phyloP scores from a whole-genome alignment of 108 stramenopile genomes.

The Discostella stelligeroides region DNA sequence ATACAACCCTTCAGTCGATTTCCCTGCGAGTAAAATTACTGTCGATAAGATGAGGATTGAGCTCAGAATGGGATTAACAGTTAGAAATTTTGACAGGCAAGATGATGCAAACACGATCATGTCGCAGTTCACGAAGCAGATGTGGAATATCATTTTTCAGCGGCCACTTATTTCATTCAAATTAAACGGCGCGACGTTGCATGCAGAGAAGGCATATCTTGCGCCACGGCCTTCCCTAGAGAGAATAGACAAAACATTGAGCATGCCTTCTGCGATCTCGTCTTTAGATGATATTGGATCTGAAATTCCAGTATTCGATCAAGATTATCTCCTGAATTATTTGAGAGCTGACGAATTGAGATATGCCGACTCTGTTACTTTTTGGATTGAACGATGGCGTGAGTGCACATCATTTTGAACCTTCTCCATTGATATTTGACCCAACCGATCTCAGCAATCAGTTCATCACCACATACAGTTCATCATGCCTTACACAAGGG shows the following conservation, averaged over 20 bases:
- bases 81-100: neutral
- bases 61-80: constrained; percentile 14
- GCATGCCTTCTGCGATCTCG: constrained; percentile 20
- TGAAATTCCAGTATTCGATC: constrained; percentile 37
- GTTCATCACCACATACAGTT: no score
- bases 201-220: constrained; percentile 42
- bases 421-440: no score
- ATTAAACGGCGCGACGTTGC: constrained; percentile 26
- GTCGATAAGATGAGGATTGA: constrained; percentile 19
- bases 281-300: constrained; percentile 18
- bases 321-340: constrained; percentile 23
- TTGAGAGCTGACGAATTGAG: constrained; percentile 33
- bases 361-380: constrained; percentile 27
- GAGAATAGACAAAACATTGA: neutral
- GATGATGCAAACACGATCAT: neutral
- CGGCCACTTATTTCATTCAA: constrained; percentile 34
- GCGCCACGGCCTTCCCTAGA: constrained; percentile 37
- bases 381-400: constrained; percentile 46
- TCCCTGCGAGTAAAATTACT: constrained; percentile 30
- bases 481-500: neutral
- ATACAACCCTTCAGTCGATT: constrained; percentile 16
- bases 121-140: constrained; percentile 3
- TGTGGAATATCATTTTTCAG: neutral
- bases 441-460: no score
- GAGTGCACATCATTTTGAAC: constrained; percentile 21